Evolutionary conservation across 73 alveolate species (phyloP).

Genomic region (Paramecium sonneborni): DNA sequence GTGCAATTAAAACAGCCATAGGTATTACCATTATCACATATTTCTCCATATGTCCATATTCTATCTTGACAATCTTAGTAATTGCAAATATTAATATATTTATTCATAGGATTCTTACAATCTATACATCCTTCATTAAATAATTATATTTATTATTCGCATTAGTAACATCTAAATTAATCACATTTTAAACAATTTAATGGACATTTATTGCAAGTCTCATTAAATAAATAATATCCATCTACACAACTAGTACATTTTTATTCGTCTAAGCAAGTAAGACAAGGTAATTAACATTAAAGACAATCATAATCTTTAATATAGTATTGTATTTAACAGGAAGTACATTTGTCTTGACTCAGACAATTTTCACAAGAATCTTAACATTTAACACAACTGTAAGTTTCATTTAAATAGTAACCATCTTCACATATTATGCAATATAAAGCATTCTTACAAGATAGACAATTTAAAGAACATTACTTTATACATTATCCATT

Average conservation of each 20-base stretch:
- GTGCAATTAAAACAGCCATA: slow-evolving; percentile 7
- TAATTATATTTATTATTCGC: neutral
- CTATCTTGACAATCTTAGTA: neutral
- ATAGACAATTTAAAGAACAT: neutral
- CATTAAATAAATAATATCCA: neutral
- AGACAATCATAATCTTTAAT: neutral
- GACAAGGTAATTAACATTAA: neutral
- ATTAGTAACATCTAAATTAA: neutral
- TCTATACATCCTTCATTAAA: neutral
- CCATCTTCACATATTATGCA: neutral
- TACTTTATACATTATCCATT: neutral
- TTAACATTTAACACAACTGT: neutral
- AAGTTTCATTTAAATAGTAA: neutral
- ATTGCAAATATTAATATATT: neutral
- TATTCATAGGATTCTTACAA: neutral
- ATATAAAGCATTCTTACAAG: neutral
- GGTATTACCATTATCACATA: slow-evolving; percentile 22
- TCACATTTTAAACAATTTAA: neutral
- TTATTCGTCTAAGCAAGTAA: neutral
- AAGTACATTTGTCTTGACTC: neutral
- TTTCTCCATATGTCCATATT: neutral
- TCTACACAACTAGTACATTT: neutral
- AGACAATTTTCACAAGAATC: neutral
- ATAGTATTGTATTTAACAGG: neutral
- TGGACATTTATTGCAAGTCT: neutral